Conservation (phyloP, 164 flowering plant species). For the Sextonia rubra region DNA sequence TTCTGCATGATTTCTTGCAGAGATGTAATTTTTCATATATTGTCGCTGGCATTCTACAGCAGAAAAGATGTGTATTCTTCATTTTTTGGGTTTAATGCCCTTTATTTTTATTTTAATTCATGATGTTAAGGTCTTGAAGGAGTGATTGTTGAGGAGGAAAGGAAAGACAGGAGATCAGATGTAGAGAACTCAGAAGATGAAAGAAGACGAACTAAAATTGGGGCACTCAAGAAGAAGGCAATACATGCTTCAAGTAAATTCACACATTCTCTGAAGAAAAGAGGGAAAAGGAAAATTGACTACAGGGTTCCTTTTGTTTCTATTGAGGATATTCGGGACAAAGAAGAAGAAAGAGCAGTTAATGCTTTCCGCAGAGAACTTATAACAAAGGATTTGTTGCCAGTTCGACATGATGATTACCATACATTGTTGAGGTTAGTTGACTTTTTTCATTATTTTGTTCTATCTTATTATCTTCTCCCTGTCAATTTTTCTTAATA, state of each 20-base stretch:
- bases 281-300: conserved; percentile 76
- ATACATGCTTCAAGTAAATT: conserved; percentile 79
- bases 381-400: conserved; percentile 54
- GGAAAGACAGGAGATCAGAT: conserved; percentile 63
- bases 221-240: conserved; percentile 73
- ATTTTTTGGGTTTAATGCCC: neutral
- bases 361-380: conserved; percentile 63
- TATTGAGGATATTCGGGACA: conserved; percentile 79
- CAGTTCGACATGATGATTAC: conserved; percentile 81
- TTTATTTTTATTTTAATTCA: neutral
- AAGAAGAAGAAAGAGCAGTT: conserved; percentile 72
- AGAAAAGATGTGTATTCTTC: neutral
- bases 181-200: conserved; percentile 80
- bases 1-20: neutral
- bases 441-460: neutral
- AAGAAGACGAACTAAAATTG: conserved; percentile 66
- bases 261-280: conserved; percentile 84
- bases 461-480: neutral
- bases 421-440: conserved; percentile 57
- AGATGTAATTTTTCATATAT: neutral
- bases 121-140: conserved; percentile 34
- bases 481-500: neutral
- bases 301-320: conserved; percentile 65
- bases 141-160: conserved; percentile 43
- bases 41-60: neutral